phyloP scores from a whole-genome alignment of 192 early-diverging fungal genomes.

The Coemansia sp. region DNA sequence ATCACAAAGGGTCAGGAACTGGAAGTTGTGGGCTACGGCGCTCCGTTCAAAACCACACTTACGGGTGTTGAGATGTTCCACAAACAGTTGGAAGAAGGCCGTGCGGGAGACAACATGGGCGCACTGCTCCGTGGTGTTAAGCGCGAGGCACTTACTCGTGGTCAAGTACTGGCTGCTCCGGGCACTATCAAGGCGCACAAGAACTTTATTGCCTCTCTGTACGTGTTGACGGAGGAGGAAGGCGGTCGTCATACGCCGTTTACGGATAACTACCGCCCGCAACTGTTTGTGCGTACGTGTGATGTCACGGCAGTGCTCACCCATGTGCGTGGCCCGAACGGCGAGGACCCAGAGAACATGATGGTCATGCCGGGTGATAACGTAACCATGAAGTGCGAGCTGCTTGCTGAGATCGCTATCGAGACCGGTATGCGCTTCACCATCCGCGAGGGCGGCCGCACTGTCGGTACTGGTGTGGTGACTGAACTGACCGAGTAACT shows the following conservation, averaged over 20 bases:
- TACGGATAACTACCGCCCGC: constrained; percentile 95
- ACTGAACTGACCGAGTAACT: constrained; percentile 69
- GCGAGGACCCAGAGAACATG: constrained; percentile 87
- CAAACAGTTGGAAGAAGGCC: constrained; percentile 96
- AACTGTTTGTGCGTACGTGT: constrained; percentile 93
- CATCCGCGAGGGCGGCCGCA: constrained; percentile 95
- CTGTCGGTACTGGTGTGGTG: constrained; percentile 93
- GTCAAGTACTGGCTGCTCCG: constrained; percentile 89
- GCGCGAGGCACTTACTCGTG: constrained; percentile 93
- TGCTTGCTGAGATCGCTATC: constrained; percentile 78
- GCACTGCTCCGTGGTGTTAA: constrained; percentile 95
- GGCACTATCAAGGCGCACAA: constrained; percentile 94
- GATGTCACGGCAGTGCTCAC: constrained; percentile 89
- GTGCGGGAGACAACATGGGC: constrained; percentile 99
- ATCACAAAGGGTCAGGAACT: constrained; percentile 93
- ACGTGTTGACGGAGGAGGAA: constrained; percentile 96
- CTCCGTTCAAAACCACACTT: constrained; percentile 85
- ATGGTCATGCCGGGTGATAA: constrained; percentile 99
- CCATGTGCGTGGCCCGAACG: constrained; percentile 64
- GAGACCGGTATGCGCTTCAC: constrained; percentile 97
- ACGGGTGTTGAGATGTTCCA: constrained; percentile 99
- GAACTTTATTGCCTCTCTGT: constrained; percentile 90
- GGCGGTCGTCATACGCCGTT: constrained; percentile 98
- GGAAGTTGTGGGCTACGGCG: constrained; percentile 94
- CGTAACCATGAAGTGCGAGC: constrained; percentile 84